Evolutionary conservation across 164 flowering plant species (phyloP).

Genomic region (Nelumbo lutea): DNA sequence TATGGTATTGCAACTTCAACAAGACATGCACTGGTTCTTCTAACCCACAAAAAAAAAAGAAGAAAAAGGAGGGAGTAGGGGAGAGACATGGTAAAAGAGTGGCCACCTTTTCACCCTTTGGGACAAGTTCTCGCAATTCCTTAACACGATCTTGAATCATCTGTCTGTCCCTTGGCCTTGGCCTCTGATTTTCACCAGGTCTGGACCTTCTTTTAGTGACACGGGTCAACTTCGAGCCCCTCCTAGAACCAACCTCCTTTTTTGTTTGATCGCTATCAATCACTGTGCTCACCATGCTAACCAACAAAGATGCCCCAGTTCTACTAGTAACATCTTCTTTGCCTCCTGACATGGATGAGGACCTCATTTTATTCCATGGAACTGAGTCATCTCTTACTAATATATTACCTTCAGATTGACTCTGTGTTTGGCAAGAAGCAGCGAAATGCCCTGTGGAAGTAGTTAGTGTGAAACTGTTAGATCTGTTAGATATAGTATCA

Average conservation of each 20-base stretch:
- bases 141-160: slow-evolving; percentile 83
- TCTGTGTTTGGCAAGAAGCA: slow-evolving; percentile 16
- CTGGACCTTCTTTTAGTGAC: slow-evolving; percentile 36
- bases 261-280: slow-evolving; percentile 28
- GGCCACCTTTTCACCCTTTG: slow-evolving; percentile 67
- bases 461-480: slow-evolving; percentile 18
- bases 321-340: slow-evolving; percentile 10
- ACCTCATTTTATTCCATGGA: slow-evolving; percentile 18
- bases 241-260: slow-evolving; percentile 20
- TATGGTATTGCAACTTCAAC: too few species aligned
- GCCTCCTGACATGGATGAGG: slow-evolving; percentile 10
- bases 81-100: background rate
- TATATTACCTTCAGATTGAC: slow-evolving; percentile 17
- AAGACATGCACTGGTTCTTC: too few species aligned
- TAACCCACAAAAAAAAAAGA: background rate
- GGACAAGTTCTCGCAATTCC: slow-evolving; percentile 81
- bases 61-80: background rate
- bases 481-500: slow-evolving; percentile 20
- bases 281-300: slow-evolving; percentile 27
- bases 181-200: slow-evolving; percentile 38
- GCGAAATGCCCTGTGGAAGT: slow-evolving; percentile 18
- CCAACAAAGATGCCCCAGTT: slow-evolving; percentile 29
- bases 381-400: slow-evolving; percentile 15
- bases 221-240: slow-evolving; percentile 28
- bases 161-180: slow-evolving; percentile 91